phyloP scores from a whole-genome alignment of 805 yeast genomes.

The Kluyveromyces siamensis region DNA sequence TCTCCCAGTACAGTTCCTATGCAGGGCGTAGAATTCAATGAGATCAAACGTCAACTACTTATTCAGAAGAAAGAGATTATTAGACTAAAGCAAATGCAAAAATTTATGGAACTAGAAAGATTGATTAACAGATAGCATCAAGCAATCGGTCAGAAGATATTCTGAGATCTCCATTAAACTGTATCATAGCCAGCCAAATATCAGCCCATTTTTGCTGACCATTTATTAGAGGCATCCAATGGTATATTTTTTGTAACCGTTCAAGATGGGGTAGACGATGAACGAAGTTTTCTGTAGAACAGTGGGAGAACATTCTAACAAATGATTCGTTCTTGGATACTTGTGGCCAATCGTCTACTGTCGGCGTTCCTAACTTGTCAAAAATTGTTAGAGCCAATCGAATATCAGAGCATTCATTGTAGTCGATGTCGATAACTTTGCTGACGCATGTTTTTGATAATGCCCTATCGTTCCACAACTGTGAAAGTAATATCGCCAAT shows the following conservation, averaged over 20 bases:
- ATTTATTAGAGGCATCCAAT: constrained; percentile 16
- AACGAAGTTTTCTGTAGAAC: constrained; percentile 21
- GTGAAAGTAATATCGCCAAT: constrained; percentile 48
- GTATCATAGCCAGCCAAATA: constrained; percentile 36
- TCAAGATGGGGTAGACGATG: constrained; percentile 4
- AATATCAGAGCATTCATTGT: constrained; percentile 43
- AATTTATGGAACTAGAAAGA: constrained; percentile 19
- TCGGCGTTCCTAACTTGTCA: constrained; percentile 55
- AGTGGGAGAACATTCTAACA: constrained; percentile 25
- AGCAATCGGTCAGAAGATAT: constrained; percentile 34
- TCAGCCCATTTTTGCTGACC: constrained; percentile 13
- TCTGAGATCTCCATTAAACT: constrained; percentile 39
- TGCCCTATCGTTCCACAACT: constrained; percentile 34
- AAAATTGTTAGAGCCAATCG: constrained; percentile 49
- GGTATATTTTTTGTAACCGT: constrained; percentile 8
- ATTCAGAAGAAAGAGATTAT: constrained; percentile 14
- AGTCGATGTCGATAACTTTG: constrained; percentile 5
- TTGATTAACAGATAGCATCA: background rate
- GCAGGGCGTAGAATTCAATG: background rate
- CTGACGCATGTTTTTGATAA: constrained; percentile 3
- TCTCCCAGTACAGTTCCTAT: background rate
- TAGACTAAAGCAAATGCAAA: constrained; percentile 13
- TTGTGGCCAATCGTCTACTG: constrained; percentile 34
- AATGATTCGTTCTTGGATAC: constrained; percentile 24
- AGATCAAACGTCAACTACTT: constrained; percentile 10